These are phyloP conservation scores for Arthrobotrys entomopaga DNA, from an alignment of 2,329 filamentous ascomycete species.

Conservation along the genomic window DNA sequence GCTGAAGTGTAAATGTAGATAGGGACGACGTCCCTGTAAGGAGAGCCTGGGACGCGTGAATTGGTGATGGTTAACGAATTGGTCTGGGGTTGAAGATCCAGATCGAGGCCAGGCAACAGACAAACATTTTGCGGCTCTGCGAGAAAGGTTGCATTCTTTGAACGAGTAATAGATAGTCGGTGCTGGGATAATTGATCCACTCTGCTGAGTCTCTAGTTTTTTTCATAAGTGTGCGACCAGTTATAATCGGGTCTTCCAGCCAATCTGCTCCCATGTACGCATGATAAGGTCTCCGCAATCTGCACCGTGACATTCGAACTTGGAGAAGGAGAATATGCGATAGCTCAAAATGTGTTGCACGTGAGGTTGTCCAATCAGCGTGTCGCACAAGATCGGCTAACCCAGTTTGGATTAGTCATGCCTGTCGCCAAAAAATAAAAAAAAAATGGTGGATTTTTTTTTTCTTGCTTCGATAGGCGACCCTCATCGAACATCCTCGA, in stretches of 20 bases:
- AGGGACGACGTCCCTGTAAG: background rate
- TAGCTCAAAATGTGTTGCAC: constrained; percentile 18
- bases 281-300: background rate
- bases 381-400: constrained; percentile 9
- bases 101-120: constrained; percentile 5
- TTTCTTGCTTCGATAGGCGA: constrained; percentile 47
- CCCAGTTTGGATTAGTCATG: constrained; percentile 24
- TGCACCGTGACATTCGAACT: too few species aligned
- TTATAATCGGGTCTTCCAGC: too few species aligned
- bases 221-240: too few species aligned
- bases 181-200: too few species aligned
- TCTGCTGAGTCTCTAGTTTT: too few species aligned
- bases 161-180: background rate
- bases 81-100: background rate
- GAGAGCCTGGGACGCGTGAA: background rate
- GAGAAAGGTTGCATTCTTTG: background rate
- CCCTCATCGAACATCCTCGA: constrained; percentile 21
- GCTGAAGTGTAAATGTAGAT: background rate
- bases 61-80: background rate
- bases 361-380: constrained; percentile 40
- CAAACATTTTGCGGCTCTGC: constrained; percentile 7
- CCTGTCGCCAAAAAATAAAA: constrained; percentile 45
- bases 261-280: too few species aligned
- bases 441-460: constrained; percentile 23
- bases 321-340: too few species aligned